Evolutionary conservation across 257 asterid genomes (phyloP).

Genomic region (Petrea volubilis): DNA sequence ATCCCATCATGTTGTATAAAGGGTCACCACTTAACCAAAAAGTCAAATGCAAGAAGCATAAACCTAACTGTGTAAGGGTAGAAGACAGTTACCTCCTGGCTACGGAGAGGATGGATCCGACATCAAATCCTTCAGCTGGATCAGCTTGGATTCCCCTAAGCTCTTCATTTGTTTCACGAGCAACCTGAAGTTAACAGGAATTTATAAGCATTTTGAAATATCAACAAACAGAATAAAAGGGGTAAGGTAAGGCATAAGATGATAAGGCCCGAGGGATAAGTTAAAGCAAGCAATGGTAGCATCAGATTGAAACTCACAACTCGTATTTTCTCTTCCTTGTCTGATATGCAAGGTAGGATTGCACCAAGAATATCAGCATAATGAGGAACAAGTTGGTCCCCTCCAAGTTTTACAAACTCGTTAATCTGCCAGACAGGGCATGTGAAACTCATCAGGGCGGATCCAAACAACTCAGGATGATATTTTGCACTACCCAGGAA

Average conservation of each 20-base stretch:
- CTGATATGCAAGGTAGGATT: slow-evolving; percentile 96
- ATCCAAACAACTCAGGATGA: slow-evolving; percentile 2
- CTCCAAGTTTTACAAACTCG: slow-evolving; percentile 99
- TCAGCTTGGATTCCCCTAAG: slow-evolving; percentile 84
- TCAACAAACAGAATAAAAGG: neutral
- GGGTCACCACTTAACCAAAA: slow-evolving; percentile 13
- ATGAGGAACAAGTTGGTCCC: slow-evolving; percentile 95
- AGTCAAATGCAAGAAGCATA: slow-evolving; percentile 8
- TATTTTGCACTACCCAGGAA: slow-evolving; percentile 8
- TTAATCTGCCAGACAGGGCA: slow-evolving; percentile 60
- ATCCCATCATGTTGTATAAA: neutral
- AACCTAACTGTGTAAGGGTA: slow-evolving; percentile 14
- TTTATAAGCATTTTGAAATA: slow-evolving; percentile 23
- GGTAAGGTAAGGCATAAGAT: slow-evolving; percentile 2
- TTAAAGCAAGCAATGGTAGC: slow-evolving; percentile 10
- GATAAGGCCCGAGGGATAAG: slow-evolving; percentile 5
- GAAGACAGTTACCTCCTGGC: slow-evolving; percentile 72
- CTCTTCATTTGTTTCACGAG: slow-evolving; percentile 96
- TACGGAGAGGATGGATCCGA: slow-evolving; percentile 82
- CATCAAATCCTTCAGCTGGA: slow-evolving; percentile 88
- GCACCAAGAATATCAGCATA: slow-evolving; percentile 98
- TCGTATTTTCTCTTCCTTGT: slow-evolving; percentile 97
- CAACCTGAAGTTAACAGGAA: slow-evolving; percentile 59
- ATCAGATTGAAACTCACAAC: slow-evolving; percentile 58
- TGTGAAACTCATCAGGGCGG: slow-evolving; percentile 25